phyloP scores from a whole-genome alignment of 768 basidiomycete species.

The Hemileccinum impolitum region DNA sequence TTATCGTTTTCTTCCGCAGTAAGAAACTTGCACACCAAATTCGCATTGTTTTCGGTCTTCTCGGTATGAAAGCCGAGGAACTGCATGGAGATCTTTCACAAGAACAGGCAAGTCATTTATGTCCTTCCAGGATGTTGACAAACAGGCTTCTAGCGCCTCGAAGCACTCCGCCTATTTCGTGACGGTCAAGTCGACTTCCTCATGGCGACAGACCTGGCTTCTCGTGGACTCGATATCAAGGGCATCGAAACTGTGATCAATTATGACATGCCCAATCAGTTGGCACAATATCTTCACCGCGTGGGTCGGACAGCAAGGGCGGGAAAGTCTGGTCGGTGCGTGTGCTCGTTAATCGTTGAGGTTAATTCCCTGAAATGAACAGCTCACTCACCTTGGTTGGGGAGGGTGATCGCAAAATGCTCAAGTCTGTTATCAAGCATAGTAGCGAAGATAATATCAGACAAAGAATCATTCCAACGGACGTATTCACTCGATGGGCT shows the following conservation, averaged over 20 bases:
- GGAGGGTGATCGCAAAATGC: slow-evolving; percentile 93
- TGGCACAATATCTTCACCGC: slow-evolving; percentile 93
- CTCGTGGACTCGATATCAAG: slow-evolving; percentile 95
- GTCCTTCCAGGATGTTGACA: neutral
- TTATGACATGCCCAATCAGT: slow-evolving; percentile 94
- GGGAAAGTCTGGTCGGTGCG: slow-evolving; percentile 86
- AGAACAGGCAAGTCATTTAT: slow-evolving; percentile 66
- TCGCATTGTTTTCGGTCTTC: slow-evolving; percentile 84
- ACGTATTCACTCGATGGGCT: slow-evolving; percentile 67
- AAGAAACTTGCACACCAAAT: slow-evolving; percentile 98
- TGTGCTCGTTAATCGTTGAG: slow-evolving; percentile 7
- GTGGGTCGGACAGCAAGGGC: slow-evolving; percentile 97
- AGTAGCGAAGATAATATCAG: slow-evolving; percentile 76
- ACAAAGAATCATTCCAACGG: slow-evolving; percentile 82
- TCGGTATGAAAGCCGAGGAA: slow-evolving; percentile 89
- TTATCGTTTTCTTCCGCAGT: slow-evolving; percentile 92
- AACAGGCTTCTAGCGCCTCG: slow-evolving; percentile 60
- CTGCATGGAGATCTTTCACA: slow-evolving; percentile 94
- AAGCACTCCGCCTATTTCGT: slow-evolving; percentile 82
- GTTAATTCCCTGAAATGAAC: slow-evolving; percentile 7
- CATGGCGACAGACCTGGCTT: slow-evolving; percentile 95
- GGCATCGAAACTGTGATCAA: slow-evolving; percentile 98
- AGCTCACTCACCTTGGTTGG: slow-evolving; percentile 95
- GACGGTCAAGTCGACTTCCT: slow-evolving; percentile 87
- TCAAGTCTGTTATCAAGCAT: slow-evolving; percentile 93